Conservation (phyloP, 441 rosid species). For the Cnidoscolus chayamansa region DNA sequence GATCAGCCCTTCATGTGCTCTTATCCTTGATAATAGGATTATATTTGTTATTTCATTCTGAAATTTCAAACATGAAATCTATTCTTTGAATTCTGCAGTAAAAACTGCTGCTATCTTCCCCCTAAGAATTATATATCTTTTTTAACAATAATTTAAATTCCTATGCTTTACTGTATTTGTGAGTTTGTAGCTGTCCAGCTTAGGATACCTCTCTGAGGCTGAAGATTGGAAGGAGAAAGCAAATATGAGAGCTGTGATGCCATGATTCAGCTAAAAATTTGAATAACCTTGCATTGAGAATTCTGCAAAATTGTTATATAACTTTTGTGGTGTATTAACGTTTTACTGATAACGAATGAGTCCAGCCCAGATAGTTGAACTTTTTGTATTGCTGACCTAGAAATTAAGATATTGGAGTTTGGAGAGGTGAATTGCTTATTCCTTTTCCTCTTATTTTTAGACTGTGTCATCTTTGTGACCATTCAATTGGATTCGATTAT, state of each 20-base stretch:
- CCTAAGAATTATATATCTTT: not conserved
- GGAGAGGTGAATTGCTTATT: not conserved
- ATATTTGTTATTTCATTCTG: not conserved
- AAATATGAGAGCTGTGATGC: not conserved
- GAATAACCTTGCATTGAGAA: not conserved
- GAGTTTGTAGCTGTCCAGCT: not conserved
- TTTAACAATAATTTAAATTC: not conserved
- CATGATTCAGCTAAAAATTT: not conserved
- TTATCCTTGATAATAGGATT: not conserved
- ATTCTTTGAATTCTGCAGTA: not conserved
- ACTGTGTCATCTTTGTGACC: not conserved
- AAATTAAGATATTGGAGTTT: not conserved
- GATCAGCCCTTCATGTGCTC: too few species aligned
- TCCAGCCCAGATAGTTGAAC: not conserved
- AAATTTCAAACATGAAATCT: not conserved
- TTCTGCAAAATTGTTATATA: not conserved
- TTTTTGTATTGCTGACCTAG: not conserved
- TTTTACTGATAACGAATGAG: not conserved
- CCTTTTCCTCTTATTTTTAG: not conserved
- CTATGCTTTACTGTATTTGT: not conserved
- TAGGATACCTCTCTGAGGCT: not conserved
- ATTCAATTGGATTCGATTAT: not conserved
- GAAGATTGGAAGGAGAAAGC: not conserved
- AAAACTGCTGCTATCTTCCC: not conserved
- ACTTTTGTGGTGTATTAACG: not conserved